Evolutionary conservation across 306 rosid genomes (phyloP).

Genomic region (Malus domestica): ASM211411v1 NC_041789.1:24530501-24531000

Average conservation of each 20-base stretch:
- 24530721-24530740: conserved; percentile 12
- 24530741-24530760: not conserved
- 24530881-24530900: not conserved
- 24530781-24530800: not conserved
- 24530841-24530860: not conserved
- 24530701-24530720: conserved; percentile 1
- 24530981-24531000: conserved; percentile 65
- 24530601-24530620: conserved; percentile 88
- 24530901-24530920: not conserved
- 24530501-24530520: conserved; percentile 63
- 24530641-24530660: conserved; percentile 68
- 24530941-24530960: not conserved
- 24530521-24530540: conserved; percentile 51
- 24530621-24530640: conserved; percentile 92
- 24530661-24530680: not conserved
- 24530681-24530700: not conserved
- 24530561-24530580: conserved; percentile 53
- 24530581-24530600: conserved; percentile 69
- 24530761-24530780: not conserved
- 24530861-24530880: not conserved
- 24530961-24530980: conserved; percentile 14
- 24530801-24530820: not conserved
- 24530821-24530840: not conserved
- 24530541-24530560: conserved; percentile 78
- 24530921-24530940: not conserved